phyloP scores from a whole-genome alignment of 805 yeast species.

The Starmera caribaea region DNA sequence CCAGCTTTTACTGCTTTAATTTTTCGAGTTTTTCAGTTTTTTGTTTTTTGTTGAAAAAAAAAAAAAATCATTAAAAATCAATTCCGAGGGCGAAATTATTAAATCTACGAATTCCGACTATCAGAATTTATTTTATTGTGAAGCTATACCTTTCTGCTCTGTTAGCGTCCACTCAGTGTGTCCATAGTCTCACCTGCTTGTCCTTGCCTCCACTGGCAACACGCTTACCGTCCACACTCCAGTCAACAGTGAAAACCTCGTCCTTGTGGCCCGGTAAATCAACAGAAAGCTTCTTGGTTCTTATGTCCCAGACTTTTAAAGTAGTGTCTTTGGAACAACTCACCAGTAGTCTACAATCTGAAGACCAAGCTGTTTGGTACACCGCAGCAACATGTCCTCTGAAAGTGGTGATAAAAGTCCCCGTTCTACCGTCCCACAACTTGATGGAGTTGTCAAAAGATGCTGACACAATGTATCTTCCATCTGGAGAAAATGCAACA shows the following conservation, averaged over 20 bases:
- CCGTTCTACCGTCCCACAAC: conserved; percentile 92
- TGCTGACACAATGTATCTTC: conserved; percentile 80
- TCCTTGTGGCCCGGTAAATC: conserved; percentile 96
- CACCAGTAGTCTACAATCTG: conserved; percentile 84
- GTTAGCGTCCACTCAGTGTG: too few relatives aligned
- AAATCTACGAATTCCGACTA: too few relatives aligned
- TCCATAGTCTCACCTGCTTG: conserved; percentile 89
- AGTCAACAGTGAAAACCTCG: conserved; percentile 94
- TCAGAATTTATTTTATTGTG: too few relatives aligned
- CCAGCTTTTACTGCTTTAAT: too few relatives aligned
- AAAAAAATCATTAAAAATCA: too few relatives aligned
- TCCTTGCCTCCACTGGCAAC: conserved; percentile 99
- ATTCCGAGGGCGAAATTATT: too few relatives aligned
- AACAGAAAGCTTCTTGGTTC: conserved; percentile 71
- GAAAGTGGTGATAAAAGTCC: conserved; percentile 80
- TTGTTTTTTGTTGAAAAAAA: too few relatives aligned
- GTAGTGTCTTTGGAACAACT: conserved; percentile 96
- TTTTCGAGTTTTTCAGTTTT: too few relatives aligned
- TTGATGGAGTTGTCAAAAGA: conserved; percentile 94
- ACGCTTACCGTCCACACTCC: conserved; percentile 91
- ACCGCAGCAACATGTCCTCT: conserved; percentile 98
- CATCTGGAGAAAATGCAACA: conserved; percentile 94
- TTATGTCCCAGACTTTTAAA: conserved; percentile 90
- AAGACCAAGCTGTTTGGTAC: conserved; percentile 96
- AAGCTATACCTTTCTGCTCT: too few relatives aligned